Conservation (phyloP, 2,329 filamentous ascomycete species). For the Cadophora gregata region DNA sequence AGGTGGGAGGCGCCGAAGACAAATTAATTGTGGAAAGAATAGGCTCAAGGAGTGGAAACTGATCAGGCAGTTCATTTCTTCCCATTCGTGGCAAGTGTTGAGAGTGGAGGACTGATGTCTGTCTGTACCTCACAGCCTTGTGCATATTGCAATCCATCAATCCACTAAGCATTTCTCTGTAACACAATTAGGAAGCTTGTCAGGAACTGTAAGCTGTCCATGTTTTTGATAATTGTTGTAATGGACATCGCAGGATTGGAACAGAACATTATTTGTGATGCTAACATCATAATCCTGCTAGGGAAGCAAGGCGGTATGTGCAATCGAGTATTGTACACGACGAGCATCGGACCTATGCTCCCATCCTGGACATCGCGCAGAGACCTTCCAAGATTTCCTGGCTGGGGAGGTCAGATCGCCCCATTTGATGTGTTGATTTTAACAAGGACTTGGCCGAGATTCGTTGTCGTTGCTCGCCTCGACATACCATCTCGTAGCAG, state of each 20-base stretch:
- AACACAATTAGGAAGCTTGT: conserved; percentile 4
- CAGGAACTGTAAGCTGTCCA: background rate
- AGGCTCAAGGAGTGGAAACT: conserved; percentile 5
- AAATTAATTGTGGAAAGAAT: conserved; percentile 6
- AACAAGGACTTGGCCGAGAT: conserved; percentile 4
- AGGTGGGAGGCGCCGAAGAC: conserved; percentile 7
- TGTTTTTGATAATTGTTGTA: background rate
- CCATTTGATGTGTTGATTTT: background rate
- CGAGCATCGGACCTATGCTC: background rate
- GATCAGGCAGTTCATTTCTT: background rate
- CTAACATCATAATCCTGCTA: background rate
- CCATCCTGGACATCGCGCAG: background rate
- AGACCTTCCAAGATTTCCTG: background rate
- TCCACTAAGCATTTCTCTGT: background rate
- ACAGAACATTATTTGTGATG: too few relatives aligned
- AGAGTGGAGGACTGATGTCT: background rate
- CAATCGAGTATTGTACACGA: background rate
- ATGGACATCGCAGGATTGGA: background rate
- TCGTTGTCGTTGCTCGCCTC: background rate
- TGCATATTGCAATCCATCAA: background rate
- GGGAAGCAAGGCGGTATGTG: background rate
- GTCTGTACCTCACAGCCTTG: background rate
- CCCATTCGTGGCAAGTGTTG: background rate
- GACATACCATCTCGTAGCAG: background rate
- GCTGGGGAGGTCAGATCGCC: too few relatives aligned